phyloP scores from a whole-genome alignment of 352 stramenopile species.

The Phytophthora pistaciae region DNA sequence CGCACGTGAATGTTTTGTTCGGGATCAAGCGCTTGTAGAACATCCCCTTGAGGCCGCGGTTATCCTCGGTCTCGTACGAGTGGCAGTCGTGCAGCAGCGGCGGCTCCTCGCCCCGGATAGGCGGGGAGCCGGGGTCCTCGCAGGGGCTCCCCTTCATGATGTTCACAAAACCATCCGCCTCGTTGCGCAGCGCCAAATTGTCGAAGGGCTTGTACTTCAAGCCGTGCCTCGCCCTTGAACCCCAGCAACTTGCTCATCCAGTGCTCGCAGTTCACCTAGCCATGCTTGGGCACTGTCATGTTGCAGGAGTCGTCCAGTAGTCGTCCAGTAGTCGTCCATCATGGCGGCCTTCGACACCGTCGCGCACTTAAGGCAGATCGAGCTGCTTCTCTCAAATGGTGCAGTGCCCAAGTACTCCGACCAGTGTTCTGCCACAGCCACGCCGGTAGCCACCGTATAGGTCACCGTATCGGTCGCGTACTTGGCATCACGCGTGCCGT shows the following conservation, averaged over 20 bases:
- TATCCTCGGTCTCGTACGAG: conserved; percentile 55
- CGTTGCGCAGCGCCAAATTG: conserved; percentile 70
- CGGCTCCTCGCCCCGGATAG: too few species aligned
- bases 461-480: conserved; percentile 34
- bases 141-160: conserved; percentile 24
- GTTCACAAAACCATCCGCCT: conserved; percentile 54
- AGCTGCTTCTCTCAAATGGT: conserved; percentile 49
- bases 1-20: conserved; percentile 77
- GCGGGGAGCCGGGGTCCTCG: too few species aligned
- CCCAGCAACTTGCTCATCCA: conserved; percentile 66
- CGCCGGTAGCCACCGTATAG: conserved; percentile 45
- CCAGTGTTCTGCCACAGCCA: conserved; percentile 69
- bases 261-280: conserved; percentile 42
- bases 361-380: conserved; percentile 63
- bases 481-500: neutral
- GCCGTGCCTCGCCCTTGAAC: conserved; percentile 68
- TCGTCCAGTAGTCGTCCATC: conserved; percentile 51
- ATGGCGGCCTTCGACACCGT: conserved; percentile 33
- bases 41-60: conserved; percentile 50
- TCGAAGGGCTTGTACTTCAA: conserved; percentile 77
- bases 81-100: conserved; percentile 35
- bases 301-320: conserved; percentile 79
- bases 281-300: conserved; percentile 60
- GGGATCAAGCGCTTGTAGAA: conserved; percentile 77
- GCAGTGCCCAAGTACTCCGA: conserved; percentile 37